Evolutionary conservation across 2,329 filamentous ascomycete species (phyloP), one percentile per base, ranked within the genome.

Genomic region (Talaromyces sp.): DNA sequence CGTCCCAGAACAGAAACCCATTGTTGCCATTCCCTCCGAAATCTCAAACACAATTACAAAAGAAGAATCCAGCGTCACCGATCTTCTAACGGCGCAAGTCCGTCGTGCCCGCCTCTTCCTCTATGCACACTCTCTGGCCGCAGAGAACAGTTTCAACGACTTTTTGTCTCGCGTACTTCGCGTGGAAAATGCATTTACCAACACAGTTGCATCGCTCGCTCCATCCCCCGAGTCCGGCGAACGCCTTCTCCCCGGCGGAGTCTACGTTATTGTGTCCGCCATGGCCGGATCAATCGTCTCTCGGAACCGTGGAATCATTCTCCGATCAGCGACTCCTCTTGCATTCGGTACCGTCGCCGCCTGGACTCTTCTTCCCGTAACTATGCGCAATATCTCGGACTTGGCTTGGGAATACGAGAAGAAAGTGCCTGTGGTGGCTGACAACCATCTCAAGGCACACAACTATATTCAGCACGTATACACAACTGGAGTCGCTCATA

Each of bases 241-340:
- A 84, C 88, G 89, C 75, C 85, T 99, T 65, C 89, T 98, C 80
- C 95, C 95, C 38, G 94, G 94, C 29, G 84, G 88, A 67, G 88
- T 98, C 71, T 98, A 98, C 81, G 93, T 98, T 56, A 86, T 97
- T 34, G 93, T 99, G 58, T 90, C 93, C 49, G 89, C 92, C 72
- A 97, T 99, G 93, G 92, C 95, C 40, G 95, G 94, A 71, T 93
- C 88, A 78, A 98, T 99, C 76, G 83, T 97, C 64, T 88, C 91
- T 64, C 88, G 94, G 69, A 96, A 96, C 83, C 89, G 94, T 72
- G 93, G 91, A 78, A 85, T 98, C 68, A 77, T 97, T 68, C 82
- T 99, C 63, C 89, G 95, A 70, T 88, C 89, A 63, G 83, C 89
- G 1, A 85, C 91, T 1, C 95, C 95, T 11, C 79, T 94, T 59